Evolutionary conservation across 331 rosid genomes (phyloP).

Genomic region (Malus hybrid): DNA sequence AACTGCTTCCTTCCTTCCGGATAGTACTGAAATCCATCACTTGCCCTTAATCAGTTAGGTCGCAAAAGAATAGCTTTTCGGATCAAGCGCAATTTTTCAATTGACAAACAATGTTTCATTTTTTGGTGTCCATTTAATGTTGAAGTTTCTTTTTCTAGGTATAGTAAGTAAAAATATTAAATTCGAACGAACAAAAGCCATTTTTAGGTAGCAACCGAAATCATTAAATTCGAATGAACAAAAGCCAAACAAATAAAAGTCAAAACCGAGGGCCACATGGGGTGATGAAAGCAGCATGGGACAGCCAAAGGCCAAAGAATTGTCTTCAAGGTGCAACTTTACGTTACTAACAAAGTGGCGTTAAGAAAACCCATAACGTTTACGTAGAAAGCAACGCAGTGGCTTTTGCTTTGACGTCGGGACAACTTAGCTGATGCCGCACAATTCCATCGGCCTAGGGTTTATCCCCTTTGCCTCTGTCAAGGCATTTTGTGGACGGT

Average conservation of each 20-base stretch:
- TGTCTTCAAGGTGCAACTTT: neutral
- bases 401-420: neutral
- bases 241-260: neutral
- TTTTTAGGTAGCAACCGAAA: neutral
- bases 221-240: neutral
- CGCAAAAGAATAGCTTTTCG: neutral
- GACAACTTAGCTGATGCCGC: neutral
- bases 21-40: too few species aligned
- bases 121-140: too few species aligned
- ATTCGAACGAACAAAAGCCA: too few species aligned
- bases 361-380: conserved; percentile 4
- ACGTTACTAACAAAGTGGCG: conserved; percentile 5
- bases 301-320: neutral
- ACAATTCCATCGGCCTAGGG: neutral
- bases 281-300: neutral
- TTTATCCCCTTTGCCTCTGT: neutral
- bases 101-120: too few species aligned
- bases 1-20: too few species aligned
- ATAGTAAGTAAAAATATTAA: too few species aligned
- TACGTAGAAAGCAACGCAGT: conserved; percentile 4
- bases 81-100: too few species aligned
- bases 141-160: too few species aligned
- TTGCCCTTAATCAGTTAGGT: neutral
- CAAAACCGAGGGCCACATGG: neutral
- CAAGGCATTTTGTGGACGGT: neutral